Evolutionary conservation across 2,329 filamentous ascomycete species (phyloP), one percentile per base, ranked within the genome.

Genomic region (Domatiomyces catenatus): DNA sequence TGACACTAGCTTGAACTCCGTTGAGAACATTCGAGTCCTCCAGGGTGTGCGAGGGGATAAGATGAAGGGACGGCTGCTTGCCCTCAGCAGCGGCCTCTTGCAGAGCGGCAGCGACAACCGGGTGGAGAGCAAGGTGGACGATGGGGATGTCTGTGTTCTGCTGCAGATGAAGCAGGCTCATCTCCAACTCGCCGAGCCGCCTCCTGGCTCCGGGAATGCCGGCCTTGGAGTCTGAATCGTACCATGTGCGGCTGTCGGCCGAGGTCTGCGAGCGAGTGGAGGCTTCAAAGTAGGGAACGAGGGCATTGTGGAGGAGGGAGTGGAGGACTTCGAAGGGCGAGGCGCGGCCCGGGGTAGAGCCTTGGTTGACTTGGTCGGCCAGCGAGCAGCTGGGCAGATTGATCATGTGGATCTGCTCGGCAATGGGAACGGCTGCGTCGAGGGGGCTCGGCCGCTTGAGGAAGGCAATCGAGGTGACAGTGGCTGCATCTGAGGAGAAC

Each of bases 121-220:
- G 84, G 62, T 95, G 89, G 58, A 95, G 83, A 8, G 86, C 81
- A 55, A 99, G 72, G 17, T 86, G 84, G 48, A 96, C 77, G 60
- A 94, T 87, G 18, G 92, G 92, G 49, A 99, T 96, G 67, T 98
- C 93, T 50, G 94, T 88, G 67, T 98, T 96, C 67, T 98, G 89
- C 68, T 95, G 89, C 50, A 98, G 74, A 63, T 98, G 90, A 52
- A 88, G 76, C 61, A 99, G 72, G 59, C 84, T 92, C 60, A 94
- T 75, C 66, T 94, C 89, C 59, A 99, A 71, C 66, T 99, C 93
- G 48, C 90, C 92, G 66, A 96, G 83, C 63, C 88, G 86, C 77
- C 94, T 94, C 74, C 94, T 94, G 18, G 92, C 90, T n/a, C 90
- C 87, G 15, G 92, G 88, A 55, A 98, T 89, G 53, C 92, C 92